Percentiles rank a stretch among this genome's conserved stretches.
These are phyloP conservation scores for Talaromyces islandicus DNA, from an alignment of 2,329 filamentous ascomycete genomes.

Conservation along the genomic window DNA sequence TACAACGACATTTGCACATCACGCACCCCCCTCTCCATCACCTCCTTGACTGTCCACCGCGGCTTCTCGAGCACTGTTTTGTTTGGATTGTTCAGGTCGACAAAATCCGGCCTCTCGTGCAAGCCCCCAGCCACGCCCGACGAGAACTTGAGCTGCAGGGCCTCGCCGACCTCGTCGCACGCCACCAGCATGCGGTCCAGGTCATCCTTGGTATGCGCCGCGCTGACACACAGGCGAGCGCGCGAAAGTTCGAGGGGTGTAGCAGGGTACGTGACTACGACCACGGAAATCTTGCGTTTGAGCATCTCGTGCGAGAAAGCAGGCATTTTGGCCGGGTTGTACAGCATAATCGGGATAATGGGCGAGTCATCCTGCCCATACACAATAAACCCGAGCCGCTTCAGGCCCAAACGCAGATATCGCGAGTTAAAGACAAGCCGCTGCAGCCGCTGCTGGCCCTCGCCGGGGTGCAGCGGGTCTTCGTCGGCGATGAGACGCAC, in stretches of 20 bases:
- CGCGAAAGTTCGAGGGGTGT: constrained; percentile 89
- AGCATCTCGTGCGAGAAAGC: constrained; percentile 98
- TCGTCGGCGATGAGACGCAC: constrained; percentile 83
- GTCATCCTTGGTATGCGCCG: constrained; percentile 94
- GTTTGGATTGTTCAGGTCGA: constrained; percentile 32
- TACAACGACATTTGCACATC: constrained; percentile 66
- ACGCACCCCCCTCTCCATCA: constrained; percentile 62
- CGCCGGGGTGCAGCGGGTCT: constrained; percentile 60
- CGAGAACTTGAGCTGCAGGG: constrained; percentile 87
- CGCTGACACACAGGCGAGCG: constrained; percentile 85
- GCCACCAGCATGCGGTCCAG: constrained; percentile 78
- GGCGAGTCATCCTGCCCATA: constrained; percentile 95
- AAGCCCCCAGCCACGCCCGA: constrained; percentile 83
- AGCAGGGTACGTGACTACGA: constrained; percentile 91
- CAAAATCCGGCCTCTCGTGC: constrained; percentile 52
- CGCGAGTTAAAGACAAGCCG: constrained; percentile 93
- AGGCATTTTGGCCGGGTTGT: constrained; percentile 93
- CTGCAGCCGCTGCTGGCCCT: constrained; percentile 87
- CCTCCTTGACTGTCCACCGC: constrained; percentile 70
- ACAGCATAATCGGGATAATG: constrained; percentile 86
- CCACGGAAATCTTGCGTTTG: constrained; percentile 88
- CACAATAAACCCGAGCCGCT: constrained; percentile 87
- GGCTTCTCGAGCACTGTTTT: constrained; percentile 49
- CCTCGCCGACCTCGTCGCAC: constrained; percentile 85
- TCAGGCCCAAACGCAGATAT: constrained; percentile 87